phyloP scores from a whole-genome alignment of 768 basidiomycete species.

The Tricholoma terreum region DNA sequence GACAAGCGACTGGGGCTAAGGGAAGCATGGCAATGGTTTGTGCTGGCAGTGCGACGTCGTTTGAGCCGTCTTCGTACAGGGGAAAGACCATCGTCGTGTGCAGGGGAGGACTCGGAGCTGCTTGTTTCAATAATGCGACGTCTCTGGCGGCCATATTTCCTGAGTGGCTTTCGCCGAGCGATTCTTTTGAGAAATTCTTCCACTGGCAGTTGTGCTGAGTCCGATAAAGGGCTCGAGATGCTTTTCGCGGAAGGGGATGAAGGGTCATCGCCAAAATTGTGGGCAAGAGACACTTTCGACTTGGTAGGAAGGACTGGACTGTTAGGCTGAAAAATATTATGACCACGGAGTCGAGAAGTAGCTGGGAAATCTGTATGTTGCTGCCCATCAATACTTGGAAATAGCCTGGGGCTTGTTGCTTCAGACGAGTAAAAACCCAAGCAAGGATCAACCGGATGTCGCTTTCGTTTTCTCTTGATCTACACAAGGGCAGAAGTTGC shows the following conservation, averaged over 20 bases:
- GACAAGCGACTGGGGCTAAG: neutral
- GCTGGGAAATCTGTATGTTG: neutral
- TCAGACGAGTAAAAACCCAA: slow-evolving; percentile 32
- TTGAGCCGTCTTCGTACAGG: neutral
- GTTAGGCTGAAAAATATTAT: neutral
- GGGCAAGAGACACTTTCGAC: neutral
- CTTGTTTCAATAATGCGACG: slow-evolving; percentile 12
- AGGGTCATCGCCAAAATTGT: neutral
- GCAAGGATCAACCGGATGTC: slow-evolving; percentile 36
- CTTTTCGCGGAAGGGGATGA: neutral
- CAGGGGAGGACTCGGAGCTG: slow-evolving; percentile 2
- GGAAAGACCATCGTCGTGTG: neutral
- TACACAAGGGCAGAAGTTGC: slow-evolving; percentile 1
- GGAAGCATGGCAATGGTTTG: neutral
- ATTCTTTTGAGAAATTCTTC: slow-evolving; percentile 29
- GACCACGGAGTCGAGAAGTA: neutral
- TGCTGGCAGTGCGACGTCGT: neutral
- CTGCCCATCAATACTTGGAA: neutral
- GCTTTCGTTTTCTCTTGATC: slow-evolving; percentile 29
- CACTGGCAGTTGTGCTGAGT: slow-evolving; percentile 21
- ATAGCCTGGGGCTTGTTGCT: neutral
- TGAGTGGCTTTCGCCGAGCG: slow-evolving; percentile 9
- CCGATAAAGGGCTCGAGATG: slow-evolving; percentile 5
- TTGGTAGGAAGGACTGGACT: neutral
- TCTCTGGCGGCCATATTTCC: slow-evolving; percentile 18